Evolutionary conservation across 2,329 filamentous ascomycete genomes (phyloP), one percentile per base, ranked within the genome.

Genomic region (Neopestalotiopsis sp.): DNA sequence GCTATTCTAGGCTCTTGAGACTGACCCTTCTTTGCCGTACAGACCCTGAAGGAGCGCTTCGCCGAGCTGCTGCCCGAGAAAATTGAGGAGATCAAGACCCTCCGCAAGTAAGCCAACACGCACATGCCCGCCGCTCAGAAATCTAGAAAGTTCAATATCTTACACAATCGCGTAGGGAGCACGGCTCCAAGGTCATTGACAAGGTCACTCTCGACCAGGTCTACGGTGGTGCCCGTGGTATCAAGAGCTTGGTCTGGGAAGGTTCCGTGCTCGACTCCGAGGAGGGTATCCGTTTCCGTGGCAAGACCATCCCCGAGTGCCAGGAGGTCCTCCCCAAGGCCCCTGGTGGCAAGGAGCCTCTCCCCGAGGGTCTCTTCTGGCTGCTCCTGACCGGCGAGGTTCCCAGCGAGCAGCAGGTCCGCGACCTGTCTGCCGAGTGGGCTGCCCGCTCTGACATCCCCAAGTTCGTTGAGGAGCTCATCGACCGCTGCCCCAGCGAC

Each of bases 321-420:
- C 96, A 98, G 89, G 87, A 98, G 84, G 86, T 97, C 78, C 94
- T 99, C 69, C 96, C 96, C 84, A 98, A 97, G 89, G 96, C 95
- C 72, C 94, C 95, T 74, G 96, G 96, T 79, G 96, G 96, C 87
- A 90, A 94, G 83, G 95, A 99, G 89, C 96, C 96, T 81, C 91
- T 99, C 68, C 96, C 96, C 71, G 96, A 99, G 90, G 95, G 95
- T 90, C 94, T 99, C 82, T 99, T 99, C 93, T 99, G 96, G 96
- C 93, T 99, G 77, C 94, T 99, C 81, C 85, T 99, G 84, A 99
- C 96, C 74, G 96, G 96, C 76, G 96, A 99, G 90, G 94, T 99
- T 75, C 96, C 96, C 77, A 93, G 91, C 75, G 96, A 98, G 89
- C 94, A 98, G 88, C 96, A 99, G 89, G 96, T 98, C 79, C 95